Evolutionary conservation across 129 eudicot genomes (phyloP).

Genomic region (Arctium lappa): DNA sequence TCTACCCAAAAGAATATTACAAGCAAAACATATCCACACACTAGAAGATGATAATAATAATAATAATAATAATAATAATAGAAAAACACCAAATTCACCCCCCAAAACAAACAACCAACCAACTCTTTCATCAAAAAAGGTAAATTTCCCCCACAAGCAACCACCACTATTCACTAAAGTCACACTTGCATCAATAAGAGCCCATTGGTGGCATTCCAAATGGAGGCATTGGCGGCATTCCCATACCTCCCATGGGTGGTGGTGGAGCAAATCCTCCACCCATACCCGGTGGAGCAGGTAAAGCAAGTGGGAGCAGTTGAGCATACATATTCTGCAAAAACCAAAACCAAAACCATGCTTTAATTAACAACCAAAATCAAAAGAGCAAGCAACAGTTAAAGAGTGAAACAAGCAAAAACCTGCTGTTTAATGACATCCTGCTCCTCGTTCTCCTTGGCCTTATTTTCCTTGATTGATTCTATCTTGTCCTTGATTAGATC

Average conservation of each 20-base stretch:
- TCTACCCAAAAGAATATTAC: constrained; percentile 63
- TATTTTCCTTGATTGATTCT: constrained; percentile 61
- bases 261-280: constrained; percentile 63
- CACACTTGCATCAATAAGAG: constrained; percentile 42
- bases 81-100: constrained; percentile 16
- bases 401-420: constrained; percentile 33
- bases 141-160: constrained; percentile 2
- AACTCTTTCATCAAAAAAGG: constrained; percentile 1
- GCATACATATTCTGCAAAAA: constrained; percentile 85
- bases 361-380: background rate
- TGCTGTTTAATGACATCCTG: constrained; percentile 77
- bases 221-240: constrained; percentile 92
- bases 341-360: background rate
- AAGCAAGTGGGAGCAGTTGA: constrained; percentile 78
- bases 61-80: too few species aligned
- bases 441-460: constrained; percentile 83
- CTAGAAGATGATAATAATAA: background rate
- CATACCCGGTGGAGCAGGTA: constrained; percentile 86
- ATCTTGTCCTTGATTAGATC: constrained; percentile 76
- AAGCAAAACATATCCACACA: constrained; percentile 59
- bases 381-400: background rate
- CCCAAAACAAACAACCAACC: constrained; percentile 15
- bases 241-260: constrained; percentile 77
- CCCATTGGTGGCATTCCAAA: constrained; percentile 96
- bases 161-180: constrained; percentile 27